Conservation (phyloP, 108 stramenopile species). For the Stephanodiscus triporus region DNA sequence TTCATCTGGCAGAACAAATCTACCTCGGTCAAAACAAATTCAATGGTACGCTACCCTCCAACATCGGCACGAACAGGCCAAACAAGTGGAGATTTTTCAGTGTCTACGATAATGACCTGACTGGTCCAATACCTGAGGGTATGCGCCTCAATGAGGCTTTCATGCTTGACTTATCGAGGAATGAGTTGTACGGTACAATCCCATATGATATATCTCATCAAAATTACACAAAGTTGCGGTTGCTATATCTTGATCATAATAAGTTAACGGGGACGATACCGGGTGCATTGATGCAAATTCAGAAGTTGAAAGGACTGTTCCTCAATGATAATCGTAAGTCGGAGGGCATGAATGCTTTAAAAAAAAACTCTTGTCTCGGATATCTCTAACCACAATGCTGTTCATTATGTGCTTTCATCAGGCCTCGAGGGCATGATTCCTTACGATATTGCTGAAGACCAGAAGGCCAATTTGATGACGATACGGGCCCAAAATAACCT, state of each 20-base stretch:
- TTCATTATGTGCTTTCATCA: not conserved
- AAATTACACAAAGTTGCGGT: constrained; percentile 56
- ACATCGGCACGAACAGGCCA: constrained; percentile 35
- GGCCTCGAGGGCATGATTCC: constrained; percentile 43
- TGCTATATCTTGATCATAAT: constrained; percentile 72
- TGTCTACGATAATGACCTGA: constrained; percentile 67
- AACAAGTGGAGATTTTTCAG: constrained; percentile 44
- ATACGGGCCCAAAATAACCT: constrained; percentile 55
- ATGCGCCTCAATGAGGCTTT: constrained; percentile 37
- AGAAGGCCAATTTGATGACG: constrained; percentile 44
- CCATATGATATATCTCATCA: constrained; percentile 54
- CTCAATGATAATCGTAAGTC: constrained; percentile 50
- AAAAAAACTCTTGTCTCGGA: not conserved
- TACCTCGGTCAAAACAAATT: constrained; percentile 50
- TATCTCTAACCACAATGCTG: constrained; percentile 1
- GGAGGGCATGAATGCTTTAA: not conserved
- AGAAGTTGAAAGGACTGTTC: constrained; percentile 43
- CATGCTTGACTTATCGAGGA: constrained; percentile 47
- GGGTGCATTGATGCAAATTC: constrained; percentile 46
- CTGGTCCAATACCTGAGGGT: constrained; percentile 61
- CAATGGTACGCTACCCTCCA: constrained; percentile 36
- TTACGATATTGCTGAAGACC: constrained; percentile 22
- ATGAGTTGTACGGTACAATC: constrained; percentile 41
- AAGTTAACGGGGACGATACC: constrained; percentile 72
- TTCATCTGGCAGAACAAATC: constrained; percentile 43